These are phyloP conservation scores for Podospora conica DNA, from an alignment of 495 filamentous ascomycete species.

Conservation along the genomic window DNA sequence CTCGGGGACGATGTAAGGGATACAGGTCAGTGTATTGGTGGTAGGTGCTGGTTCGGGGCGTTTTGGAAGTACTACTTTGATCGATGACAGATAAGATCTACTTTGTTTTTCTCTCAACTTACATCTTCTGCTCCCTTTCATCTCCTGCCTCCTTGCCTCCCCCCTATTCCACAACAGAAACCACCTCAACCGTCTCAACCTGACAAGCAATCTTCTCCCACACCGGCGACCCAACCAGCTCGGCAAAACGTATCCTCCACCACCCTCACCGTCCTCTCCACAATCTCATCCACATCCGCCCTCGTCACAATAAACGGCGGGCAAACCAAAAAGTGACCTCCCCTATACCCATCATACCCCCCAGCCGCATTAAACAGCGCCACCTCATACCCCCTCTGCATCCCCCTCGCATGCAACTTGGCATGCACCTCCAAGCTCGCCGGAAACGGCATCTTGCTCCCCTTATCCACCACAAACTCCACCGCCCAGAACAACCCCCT, in stretches of 20 bases:
- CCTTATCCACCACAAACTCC: slow-evolving; percentile 2
- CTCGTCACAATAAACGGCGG: neutral
- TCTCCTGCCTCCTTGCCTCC: neutral
- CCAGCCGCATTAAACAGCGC: slow-evolving; percentile 1
- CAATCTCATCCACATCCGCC: neutral
- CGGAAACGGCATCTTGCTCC: slow-evolving; percentile 22
- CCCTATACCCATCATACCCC: neutral
- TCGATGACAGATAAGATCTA: neutral
- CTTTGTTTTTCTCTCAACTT: neutral
- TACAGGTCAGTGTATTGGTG: neutral
- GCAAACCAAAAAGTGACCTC: neutral
- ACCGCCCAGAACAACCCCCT: slow-evolving; percentile 1
- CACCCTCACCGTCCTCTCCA: neutral
- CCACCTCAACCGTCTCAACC: neutral
- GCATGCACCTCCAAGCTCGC: neutral
- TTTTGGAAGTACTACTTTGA: neutral
- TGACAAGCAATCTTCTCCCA: neutral
- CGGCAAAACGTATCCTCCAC: slow-evolving; percentile 1
- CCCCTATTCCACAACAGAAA: neutral
- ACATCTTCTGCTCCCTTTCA: too few relatives aligned
- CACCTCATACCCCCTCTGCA: slow-evolving; percentile 2
- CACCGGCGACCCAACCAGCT: neutral
- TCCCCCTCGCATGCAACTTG: neutral
- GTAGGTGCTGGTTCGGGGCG: neutral
- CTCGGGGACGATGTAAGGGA: neutral